phyloP scores from a whole-genome alignment of 2,329 filamentous ascomycete genomes.

The Trichoderma sp. region DNA sequence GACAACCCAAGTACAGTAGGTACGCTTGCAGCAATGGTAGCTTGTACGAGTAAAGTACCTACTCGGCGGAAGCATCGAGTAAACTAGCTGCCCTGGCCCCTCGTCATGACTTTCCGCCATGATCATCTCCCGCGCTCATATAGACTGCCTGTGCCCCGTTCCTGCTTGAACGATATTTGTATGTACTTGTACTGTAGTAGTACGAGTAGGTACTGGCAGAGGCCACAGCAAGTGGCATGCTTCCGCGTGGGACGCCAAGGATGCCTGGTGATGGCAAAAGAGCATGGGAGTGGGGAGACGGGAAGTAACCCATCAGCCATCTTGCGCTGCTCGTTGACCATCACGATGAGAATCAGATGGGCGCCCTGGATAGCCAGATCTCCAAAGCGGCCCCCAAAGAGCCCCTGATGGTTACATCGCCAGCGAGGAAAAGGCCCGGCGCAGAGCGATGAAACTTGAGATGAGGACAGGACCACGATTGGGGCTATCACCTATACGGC shows the following conservation, averaged over 20 bases:
- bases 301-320: slow-evolving; percentile 33
- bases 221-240: slow-evolving; percentile 20
- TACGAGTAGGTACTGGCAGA: neutral
- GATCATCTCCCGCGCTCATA: slow-evolving; percentile 1
- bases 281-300: slow-evolving; percentile 27
- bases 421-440: slow-evolving; percentile 27
- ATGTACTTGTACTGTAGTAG: neutral
- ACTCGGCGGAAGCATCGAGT: neutral
- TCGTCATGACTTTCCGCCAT: slow-evolving; percentile 11
- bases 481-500: neutral
- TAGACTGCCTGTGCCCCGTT: neutral
- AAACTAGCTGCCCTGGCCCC: neutral
- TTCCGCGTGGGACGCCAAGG: slow-evolving; percentile 24
- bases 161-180: neutral
- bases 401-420: slow-evolving; percentile 35
- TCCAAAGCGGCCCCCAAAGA: slow-evolving; percentile 26
- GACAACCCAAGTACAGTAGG: neutral
- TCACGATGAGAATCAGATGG: slow-evolving; percentile 19
- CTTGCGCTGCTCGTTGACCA: slow-evolving; percentile 23
- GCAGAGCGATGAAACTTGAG: slow-evolving; percentile 28
- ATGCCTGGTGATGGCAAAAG: slow-evolving; percentile 26
- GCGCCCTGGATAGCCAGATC: slow-evolving; percentile 28
- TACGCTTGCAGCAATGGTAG: neutral
- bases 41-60: neutral
- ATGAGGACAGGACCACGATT: slow-evolving; percentile 11